phyloP scores from a whole-genome alignment of 2,329 filamentous ascomycete species.

The Coniochaeta ligniaria region DNA sequence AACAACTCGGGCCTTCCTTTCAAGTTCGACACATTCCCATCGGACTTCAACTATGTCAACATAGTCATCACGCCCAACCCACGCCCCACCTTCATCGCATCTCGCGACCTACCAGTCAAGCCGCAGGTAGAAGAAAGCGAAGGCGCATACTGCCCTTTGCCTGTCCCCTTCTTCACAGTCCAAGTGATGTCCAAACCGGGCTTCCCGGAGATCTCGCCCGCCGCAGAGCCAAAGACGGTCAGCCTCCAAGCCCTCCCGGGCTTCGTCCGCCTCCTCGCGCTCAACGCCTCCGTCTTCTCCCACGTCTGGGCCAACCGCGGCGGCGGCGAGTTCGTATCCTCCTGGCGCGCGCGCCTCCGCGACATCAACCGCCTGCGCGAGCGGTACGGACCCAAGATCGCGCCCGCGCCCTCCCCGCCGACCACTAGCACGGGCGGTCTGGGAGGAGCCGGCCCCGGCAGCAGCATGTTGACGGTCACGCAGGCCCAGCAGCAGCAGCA shows the following conservation, averaged over 20 bases:
- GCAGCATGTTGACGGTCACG: neutral
- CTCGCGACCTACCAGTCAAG: conserved; percentile 33
- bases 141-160: neutral
- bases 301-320: conserved; percentile 77
- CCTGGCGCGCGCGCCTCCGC: conserved; percentile 80
- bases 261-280: conserved; percentile 80
- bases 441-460: conserved; percentile 9
- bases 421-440: conserved; percentile 22
- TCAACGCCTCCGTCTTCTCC: conserved; percentile 91
- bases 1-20: conserved; percentile 92
- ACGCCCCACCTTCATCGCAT: conserved; percentile 65
- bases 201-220: conserved; percentile 87
- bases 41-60: conserved; percentile 93
- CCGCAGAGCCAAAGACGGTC: conserved; percentile 82
- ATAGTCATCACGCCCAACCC: conserved; percentile 92
- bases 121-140: conserved; percentile 17
- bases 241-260: conserved; percentile 73
- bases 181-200: conserved; percentile 82
- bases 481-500: conserved; percentile 5
- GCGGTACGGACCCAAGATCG: conserved; percentile 43
- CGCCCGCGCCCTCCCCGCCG: conserved; percentile 21
- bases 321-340: conserved; percentile 76
- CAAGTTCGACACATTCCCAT: conserved; percentile 84
- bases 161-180: conserved; percentile 69
- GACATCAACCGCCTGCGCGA: conserved; percentile 81